These are phyloP conservation scores for Halenospora varia DNA, from an alignment of 495 filamentous ascomycete genomes.

Conservation along the genomic window DNA sequence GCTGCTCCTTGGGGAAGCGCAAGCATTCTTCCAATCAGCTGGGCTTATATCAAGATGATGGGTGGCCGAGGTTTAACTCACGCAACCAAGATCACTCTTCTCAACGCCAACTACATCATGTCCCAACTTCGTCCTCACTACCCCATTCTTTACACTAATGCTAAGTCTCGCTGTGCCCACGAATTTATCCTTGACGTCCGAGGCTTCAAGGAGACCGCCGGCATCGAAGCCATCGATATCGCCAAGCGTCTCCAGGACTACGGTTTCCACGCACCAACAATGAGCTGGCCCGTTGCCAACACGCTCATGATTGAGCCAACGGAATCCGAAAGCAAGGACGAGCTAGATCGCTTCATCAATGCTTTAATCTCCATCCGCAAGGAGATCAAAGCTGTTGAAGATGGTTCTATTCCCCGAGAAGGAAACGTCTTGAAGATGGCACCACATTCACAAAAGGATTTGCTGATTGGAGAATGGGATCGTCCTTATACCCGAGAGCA, in stretches of 20 bases:
- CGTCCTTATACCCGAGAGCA: slow-evolving; percentile 74
- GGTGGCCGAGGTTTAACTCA: slow-evolving; percentile 85
- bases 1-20: slow-evolving; percentile 90
- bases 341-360: slow-evolving; percentile 93
- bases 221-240: slow-evolving; percentile 93
- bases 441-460: slow-evolving; percentile 82
- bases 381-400: slow-evolving; percentile 84
- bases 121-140: slow-evolving; percentile 87
- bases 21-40: slow-evolving; percentile 92
- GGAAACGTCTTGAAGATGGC: slow-evolving; percentile 92
- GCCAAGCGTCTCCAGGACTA: slow-evolving; percentile 98
- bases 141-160: slow-evolving; percentile 88
- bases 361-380: slow-evolving; percentile 83
- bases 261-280: slow-evolving; percentile 97
- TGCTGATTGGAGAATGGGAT: slow-evolving; percentile 59
- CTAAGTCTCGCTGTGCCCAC: slow-evolving; percentile 84
- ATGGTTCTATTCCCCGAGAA: slow-evolving; percentile 69
- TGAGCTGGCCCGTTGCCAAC: slow-evolving; percentile 96
- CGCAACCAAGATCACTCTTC: slow-evolving; percentile 88
- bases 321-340: slow-evolving; percentile 88
- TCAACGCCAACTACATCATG: slow-evolving; percentile 98
- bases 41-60: slow-evolving; percentile 99
- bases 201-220: slow-evolving; percentile 76
- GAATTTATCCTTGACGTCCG: slow-evolving; percentile 97
- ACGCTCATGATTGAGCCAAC: slow-evolving; percentile 99